phyloP scores from a whole-genome alignment of 345 rosid genomes.

The Rhodamnia rubescens region DNA sequence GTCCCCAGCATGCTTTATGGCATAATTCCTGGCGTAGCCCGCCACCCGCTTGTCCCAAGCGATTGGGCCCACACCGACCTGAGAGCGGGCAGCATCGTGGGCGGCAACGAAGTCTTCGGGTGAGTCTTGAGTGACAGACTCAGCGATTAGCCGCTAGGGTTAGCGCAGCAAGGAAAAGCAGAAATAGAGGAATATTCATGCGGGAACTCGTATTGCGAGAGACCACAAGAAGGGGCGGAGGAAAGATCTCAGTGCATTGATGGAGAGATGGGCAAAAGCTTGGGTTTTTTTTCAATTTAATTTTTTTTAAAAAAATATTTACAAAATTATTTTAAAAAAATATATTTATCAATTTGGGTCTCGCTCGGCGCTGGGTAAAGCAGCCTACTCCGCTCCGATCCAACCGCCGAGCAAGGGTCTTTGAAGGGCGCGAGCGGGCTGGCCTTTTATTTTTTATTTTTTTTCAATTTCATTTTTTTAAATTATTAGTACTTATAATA shows the following conservation, averaged over 20 bases:
- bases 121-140: neutral
- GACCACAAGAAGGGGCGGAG: neutral
- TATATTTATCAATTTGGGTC: too few relatives aligned
- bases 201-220: neutral
- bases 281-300: too few relatives aligned
- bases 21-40: constrained; percentile 18
- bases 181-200: neutral
- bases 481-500: too few relatives aligned
- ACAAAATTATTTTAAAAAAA: too few relatives aligned
- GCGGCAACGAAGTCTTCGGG: constrained; percentile 8
- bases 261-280: neutral
- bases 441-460: too few relatives aligned
- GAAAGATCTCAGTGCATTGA: neutral
- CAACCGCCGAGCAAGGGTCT: too few relatives aligned
- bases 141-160: neutral
- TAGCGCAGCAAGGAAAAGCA: neutral
- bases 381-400: too few relatives aligned
- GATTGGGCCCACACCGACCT: constrained; percentile 11
- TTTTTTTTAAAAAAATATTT: too few relatives aligned
- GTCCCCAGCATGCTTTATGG: constrained; percentile 4
- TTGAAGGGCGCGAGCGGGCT: too few relatives aligned
- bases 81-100: constrained; percentile 18
- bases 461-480: too few relatives aligned
- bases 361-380: too few relatives aligned
- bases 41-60: constrained; percentile 24